A percentile compares a stretch with the other conserved stretches of the same genome.
Conservation (phyloP, 2,329 filamentous ascomycete genomes). For the Fulvia fulva region DNA sequence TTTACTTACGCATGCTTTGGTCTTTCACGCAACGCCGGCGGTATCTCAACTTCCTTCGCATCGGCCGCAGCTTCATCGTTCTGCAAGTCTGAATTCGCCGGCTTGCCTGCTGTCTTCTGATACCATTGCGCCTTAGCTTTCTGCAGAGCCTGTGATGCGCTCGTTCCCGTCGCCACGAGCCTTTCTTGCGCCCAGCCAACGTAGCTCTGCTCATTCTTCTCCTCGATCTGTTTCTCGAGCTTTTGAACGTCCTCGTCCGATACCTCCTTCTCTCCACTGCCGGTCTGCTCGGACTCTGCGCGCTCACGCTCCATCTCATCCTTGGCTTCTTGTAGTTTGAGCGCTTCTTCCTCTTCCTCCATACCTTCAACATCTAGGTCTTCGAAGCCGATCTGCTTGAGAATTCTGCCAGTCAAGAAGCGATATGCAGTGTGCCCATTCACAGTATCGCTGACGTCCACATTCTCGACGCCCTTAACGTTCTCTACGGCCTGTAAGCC, state of each 20-base stretch:
- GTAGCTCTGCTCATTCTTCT: constrained; percentile 36
- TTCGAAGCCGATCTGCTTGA: constrained; percentile 51
- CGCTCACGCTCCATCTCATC: constrained; percentile 34
- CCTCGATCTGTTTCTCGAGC: constrained; percentile 9
- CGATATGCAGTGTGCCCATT: constrained; percentile 50
- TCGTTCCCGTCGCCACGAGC: constrained; percentile 32
- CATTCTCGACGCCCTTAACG: constrained; percentile 61
- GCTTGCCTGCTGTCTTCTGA: background rate
- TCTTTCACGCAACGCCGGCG: background rate
- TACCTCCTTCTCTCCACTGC: constrained; percentile 30
- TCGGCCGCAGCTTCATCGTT: background rate
- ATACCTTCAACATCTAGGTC: constrained; percentile 49
- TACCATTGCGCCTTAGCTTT: constrained; percentile 18
- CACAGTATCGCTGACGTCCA: constrained; percentile 50
- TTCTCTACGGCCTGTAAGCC: constrained; percentile 71
- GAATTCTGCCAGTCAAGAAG: constrained; percentile 49
- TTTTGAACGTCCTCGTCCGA: constrained; percentile 29
- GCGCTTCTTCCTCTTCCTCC: constrained; percentile 42
- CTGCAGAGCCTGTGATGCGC: constrained; percentile 22
- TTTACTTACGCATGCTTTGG: background rate
- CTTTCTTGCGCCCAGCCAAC: constrained; percentile 42
- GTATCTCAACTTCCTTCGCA: background rate
- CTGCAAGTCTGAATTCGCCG: background rate
- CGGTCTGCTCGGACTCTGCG: constrained; percentile 26
- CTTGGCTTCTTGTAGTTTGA: constrained; percentile 38